Base-by-base conservation (phyloP, 495 filamentous ascomycete genomes). In the Staphylotrichum longicolle region DNA sequence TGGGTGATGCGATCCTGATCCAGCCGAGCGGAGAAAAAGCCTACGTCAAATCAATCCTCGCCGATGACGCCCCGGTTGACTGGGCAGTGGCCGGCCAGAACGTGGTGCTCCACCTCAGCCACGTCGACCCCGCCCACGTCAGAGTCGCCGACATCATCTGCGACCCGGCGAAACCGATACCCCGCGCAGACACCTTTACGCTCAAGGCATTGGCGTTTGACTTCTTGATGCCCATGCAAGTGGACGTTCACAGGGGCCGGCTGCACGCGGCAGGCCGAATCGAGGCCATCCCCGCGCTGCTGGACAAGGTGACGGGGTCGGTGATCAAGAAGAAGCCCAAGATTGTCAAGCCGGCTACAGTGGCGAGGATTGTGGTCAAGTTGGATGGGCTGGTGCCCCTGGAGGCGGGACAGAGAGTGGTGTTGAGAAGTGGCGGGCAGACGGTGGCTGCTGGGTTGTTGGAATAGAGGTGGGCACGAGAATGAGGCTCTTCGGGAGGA, bases 21-120 rank as follows among this genome's bases (percentile, higher is more conserved):
- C 88, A 93, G 77, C 94, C 94, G 0, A 88, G 87, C 51, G 83
- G 82, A 5, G 90, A 96, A 69, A 90, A 83, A 44, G 91, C 90
- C 5, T 82, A 80, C 35, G 80, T 98, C 68, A 94, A 89, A 68
- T 87, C 81, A 10, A 68, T 98, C 15, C 87, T 91, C 63, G 82
- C 91, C 15, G 87, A 93, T 63, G 80, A 84, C 27, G 85, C 88
- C 45, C 73, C 82, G 4, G 80, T 75, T 10, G 91, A 96, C 60
- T 98, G 91, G 92, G 94, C 91, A 4, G 92, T 97, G n/a, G 94
- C 93, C 3, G 93, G 95, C 12, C 91, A 97, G 68, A 96, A 96
- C 58, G 84, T 88, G 9, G 85, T 87, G 2, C 74, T 98, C 20
- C 89, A 96, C 68, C 81, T 98, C 56, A 80, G 83, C n/a, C 89